These are phyloP conservation scores for Phialophora tarda DNA, from an alignment of 2,329 filamentous ascomycete species.

Conservation along the genomic window DNA sequence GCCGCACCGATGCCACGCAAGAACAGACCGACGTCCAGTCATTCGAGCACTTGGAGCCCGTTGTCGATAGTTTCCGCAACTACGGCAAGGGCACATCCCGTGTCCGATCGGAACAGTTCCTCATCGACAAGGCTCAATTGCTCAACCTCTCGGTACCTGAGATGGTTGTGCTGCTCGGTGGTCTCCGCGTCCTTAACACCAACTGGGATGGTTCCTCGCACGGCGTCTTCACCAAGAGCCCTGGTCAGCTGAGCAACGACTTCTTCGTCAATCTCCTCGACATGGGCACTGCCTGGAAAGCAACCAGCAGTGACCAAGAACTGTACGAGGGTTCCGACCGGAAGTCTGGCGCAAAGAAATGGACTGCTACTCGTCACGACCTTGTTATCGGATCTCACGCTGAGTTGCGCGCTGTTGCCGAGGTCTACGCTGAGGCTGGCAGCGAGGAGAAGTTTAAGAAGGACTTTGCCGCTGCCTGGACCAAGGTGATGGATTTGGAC, in stretches of 20 bases:
- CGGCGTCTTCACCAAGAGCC: slow-evolving; percentile 71
- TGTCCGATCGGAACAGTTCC: slow-evolving; percentile 69
- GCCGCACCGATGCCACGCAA: slow-evolving; percentile 72
- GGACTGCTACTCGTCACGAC: slow-evolving; percentile 71
- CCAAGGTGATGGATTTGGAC: slow-evolving; percentile 76
- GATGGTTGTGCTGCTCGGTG: slow-evolving; percentile 72
- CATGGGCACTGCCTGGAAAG: slow-evolving; percentile 68
- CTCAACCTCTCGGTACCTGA: slow-evolving; percentile 74
- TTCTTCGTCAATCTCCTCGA: slow-evolving; percentile 83
- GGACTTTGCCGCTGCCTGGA: slow-evolving; percentile 74
- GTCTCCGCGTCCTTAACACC: slow-evolving; percentile 70
- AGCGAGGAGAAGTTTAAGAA: slow-evolving; percentile 68
- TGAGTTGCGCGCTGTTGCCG: slow-evolving; percentile 72
- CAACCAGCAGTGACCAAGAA: slow-evolving; percentile 58
- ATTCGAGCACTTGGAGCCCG: slow-evolving; percentile 69
- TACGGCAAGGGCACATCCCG: slow-evolving; percentile 68
- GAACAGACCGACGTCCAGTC: slow-evolving; percentile 73
- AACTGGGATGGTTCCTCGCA: slow-evolving; percentile 73
- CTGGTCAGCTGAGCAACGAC: slow-evolving; percentile 75
- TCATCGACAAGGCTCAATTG: slow-evolving; percentile 74
- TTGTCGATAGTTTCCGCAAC: slow-evolving; percentile 79
- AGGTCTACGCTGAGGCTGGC: slow-evolving; percentile 70
- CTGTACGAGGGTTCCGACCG: slow-evolving; percentile 68
- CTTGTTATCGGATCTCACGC: slow-evolving; percentile 75
- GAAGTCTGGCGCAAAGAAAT: slow-evolving; percentile 69